A percentile compares a stretch with the other conserved stretches of the same genome.
Evolutionary conservation across 805 yeast genomes (phyloP).

Genomic region (Candida maris): DNA sequence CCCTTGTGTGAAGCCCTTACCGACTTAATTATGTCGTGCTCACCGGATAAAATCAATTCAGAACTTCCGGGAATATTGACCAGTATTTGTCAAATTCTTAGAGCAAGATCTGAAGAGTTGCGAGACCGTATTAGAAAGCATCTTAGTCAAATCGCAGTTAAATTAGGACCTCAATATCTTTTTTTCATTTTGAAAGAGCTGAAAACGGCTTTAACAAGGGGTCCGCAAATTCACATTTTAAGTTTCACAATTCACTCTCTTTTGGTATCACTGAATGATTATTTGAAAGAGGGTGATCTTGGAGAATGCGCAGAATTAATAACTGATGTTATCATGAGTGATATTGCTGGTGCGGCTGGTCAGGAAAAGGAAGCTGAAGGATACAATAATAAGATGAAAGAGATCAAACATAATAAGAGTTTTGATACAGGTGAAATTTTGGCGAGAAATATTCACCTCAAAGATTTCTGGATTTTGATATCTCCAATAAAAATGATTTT

Average conservation of each 20-base stretch:
- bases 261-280: conserved; percentile 44
- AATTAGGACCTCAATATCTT: conserved; percentile 72
- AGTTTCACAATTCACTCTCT: conserved; percentile 82
- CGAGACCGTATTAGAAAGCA: conserved; percentile 83
- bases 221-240: conserved; percentile 90
- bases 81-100: conserved; percentile 80
- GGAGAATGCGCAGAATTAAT: conserved; percentile 59
- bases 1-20: conserved; percentile 81
- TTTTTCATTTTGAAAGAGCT: conserved; percentile 75
- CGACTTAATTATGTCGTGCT: conserved; percentile 58
- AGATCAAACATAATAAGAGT: conserved; percentile 85
- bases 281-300: conserved; percentile 63
- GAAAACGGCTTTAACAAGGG: conserved; percentile 73
- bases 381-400: conserved; percentile 79
- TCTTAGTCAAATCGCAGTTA: conserved; percentile 57
- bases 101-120: conserved; percentile 80
- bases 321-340: conserved; percentile 81
- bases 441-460: conserved; percentile 58
- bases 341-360: conserved; percentile 86
- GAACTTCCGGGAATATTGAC: conserved; percentile 82
- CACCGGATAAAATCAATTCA: conserved; percentile 48
- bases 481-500: conserved; percentile 66
- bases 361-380: conserved; percentile 95
- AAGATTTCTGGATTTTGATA: conserved; percentile 53
- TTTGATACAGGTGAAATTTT: conserved; percentile 81